Percentiles rank a stretch among this genome's conserved stretches.
Conservation (phyloP, 139 green algal genomes). For the Pedinophyceae sp. region DNA sequence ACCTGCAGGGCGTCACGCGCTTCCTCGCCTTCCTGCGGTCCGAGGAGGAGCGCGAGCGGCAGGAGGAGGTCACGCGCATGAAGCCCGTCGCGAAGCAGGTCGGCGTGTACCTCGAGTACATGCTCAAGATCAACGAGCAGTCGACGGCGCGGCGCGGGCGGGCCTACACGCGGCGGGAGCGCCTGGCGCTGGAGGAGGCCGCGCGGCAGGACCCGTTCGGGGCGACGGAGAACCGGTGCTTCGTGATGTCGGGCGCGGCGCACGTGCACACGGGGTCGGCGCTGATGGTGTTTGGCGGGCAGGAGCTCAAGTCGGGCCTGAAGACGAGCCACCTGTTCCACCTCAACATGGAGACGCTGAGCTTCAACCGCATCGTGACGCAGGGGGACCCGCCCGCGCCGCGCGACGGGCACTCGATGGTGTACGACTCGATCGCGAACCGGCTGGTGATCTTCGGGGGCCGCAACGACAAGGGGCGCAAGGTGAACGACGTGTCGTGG, state of each 20-base stretch:
- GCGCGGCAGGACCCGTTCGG: neutral
- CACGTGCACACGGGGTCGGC: neutral
- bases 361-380: constrained; percentile 52
- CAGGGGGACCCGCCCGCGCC: constrained; percentile 33
- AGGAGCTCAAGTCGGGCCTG: constrained; percentile 31
- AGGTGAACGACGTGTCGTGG: constrained; percentile 37
- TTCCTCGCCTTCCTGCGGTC: constrained; percentile 66
- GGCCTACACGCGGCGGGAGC: neutral
- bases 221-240: neutral
- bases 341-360: constrained; percentile 62
- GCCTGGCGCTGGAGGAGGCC: neutral
- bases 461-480: constrained; percentile 20
- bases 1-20: constrained; percentile 45
- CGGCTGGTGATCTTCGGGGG: constrained; percentile 67
- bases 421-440: constrained; percentile 40
- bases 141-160: too few species aligned
- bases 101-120: constrained; percentile 29
- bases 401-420: constrained; percentile 26
- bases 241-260: neutral
- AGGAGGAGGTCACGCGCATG: constrained; percentile 70
- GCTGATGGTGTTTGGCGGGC: constrained; percentile 45
- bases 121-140: neutral
- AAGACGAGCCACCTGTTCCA: constrained; percentile 43
- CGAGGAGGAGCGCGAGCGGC: constrained; percentile 59
- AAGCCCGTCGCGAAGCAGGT: constrained; percentile 58